Evolutionary conservation across 768 basidiomycete genomes (phyloP), one percentile per base, ranked within the genome.

Genomic region (Crucibulum laeve): DNA sequence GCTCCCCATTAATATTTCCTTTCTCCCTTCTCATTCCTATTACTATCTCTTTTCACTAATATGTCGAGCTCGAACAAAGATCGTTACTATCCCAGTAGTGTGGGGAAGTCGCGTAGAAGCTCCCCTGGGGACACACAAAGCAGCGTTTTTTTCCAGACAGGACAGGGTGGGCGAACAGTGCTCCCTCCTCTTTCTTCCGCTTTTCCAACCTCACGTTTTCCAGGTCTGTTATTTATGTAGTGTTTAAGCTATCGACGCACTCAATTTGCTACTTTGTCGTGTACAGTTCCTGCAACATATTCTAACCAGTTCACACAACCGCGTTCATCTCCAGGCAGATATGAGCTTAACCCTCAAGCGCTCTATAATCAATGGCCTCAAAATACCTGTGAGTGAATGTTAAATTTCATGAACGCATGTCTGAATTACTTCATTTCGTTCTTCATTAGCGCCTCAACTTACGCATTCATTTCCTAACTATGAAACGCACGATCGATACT

Each of bases 121-220:
- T 77, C 83, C 62, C 80, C 82, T 55, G 77, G 73, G 67, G 80
- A 79, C 65, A 61, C 77, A 62, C 80, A 81, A 68, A 70, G 63
- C 62, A 71, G 72, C 67, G 71, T 64, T 70, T 83, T 82, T 75
- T 80, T 84, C 72, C 77, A 77, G 70, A 74, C 79, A 69, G 80
- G 82, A 75, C 85, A 87, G 81, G 85, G 86, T 87, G 84, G 84
- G 85, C 82, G 85, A 80, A 79, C 82, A 74, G 77, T 85, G 73
- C 80, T 87, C 67, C 86, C 85, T 82, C 81, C 85, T 80, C 73
- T 87, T 77, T 77, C 80, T 80, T 74, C 82, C 68, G 79, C 79
- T 59, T 84, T 85, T 83, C 84, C 84, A 84, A 81, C 79, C 82
- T 87, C 81, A 84, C 84, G 75, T 80, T 84, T 82, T 84, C 79